These are phyloP conservation scores for Sporormia fimetaria DNA, from an alignment of 495 filamentous ascomycete genomes.

Conservation along the genomic window DNA sequence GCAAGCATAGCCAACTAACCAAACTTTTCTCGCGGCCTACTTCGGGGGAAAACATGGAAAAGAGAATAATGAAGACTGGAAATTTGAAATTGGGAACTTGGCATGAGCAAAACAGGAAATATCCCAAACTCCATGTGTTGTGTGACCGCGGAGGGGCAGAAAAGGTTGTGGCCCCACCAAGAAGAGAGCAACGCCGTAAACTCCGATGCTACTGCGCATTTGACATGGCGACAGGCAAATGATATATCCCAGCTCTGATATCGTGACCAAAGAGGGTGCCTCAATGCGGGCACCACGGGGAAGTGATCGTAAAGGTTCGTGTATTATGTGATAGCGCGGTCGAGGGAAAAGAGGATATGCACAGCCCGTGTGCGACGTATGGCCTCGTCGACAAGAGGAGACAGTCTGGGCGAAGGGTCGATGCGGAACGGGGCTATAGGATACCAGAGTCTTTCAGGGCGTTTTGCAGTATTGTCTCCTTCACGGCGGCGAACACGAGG, in stretches of 20 bases:
- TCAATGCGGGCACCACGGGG: slow-evolving; percentile 8
- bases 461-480: slow-evolving; percentile 97
- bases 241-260: slow-evolving; percentile 17
- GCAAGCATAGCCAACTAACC: neutral
- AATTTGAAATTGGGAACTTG: slow-evolving; percentile 1
- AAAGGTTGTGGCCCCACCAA: neutral
- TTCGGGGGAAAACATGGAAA: slow-evolving; percentile 1
- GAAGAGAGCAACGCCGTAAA: slow-evolving; percentile 11
- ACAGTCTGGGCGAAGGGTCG: neutral
- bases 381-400: slow-evolving; percentile 10
- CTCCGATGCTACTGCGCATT: slow-evolving; percentile 27
- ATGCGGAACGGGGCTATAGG: slow-evolving; percentile 43
- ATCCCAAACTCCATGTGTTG: slow-evolving; percentile 12
- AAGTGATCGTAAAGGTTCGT: slow-evolving; percentile 13
- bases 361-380: slow-evolving; percentile 18
- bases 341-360: slow-evolving; percentile 15
- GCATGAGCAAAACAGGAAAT: slow-evolving; percentile 16
- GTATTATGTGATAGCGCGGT: slow-evolving; percentile 10
- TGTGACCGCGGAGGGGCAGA: neutral
- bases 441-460: slow-evolving; percentile 97
- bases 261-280: slow-evolving; percentile 15
- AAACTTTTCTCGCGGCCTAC: slow-evolving; percentile 14
- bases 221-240: slow-evolving; percentile 16
- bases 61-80: neutral
- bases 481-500: slow-evolving; percentile 93